Evolutionary conservation across 169 alveolate genomes (phyloP), one percentile per base, ranked within the genome.

Genomic region (Cryptosporidium parvum): DNA sequence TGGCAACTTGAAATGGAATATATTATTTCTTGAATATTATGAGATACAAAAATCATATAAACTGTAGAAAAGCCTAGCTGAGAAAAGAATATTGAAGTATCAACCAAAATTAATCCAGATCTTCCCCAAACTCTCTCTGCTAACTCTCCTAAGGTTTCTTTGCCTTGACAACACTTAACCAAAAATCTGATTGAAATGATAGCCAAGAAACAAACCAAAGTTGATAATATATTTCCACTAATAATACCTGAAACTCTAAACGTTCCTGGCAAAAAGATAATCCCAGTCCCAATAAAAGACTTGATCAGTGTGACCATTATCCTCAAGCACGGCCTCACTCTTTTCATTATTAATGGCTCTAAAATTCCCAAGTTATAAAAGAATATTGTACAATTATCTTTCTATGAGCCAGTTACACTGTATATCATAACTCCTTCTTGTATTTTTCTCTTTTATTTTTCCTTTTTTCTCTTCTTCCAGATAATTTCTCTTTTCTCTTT

Each of bases 221-320:
- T n/a, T 16, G 89, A 80, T 21, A 59, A 65, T n/a, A 80, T 33
- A 51, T 80, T 80, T n/a, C 89, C 89, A 80, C 68, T 59, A 10
- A 80, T 21, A 37, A 80, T 80, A 1, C 89, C 89, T 21, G 89
- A 80, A 23, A 80, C 42, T 48, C 75, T 37, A 29, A 62, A 80
- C 4, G 89, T 37, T 1, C 89, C 75, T 0, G 89, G 89, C 12
- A 80, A 51, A 42, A 80, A 80, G 29, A 80, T 80, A 0, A 80
- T 80, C n/a, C 89, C 89, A 23, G 89, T 80, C 10, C 89, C 89
- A 26, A 80, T 44, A 33, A 80, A 80, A 4, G 89, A 80, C 33
- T 80, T 80, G 9, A 80, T 42, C 44, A 80, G 18, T 21, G 89
- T 80, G 44, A 65, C 56, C n/a, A 62, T 42, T 23, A 65, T 14